These are phyloP conservation scores for Yamadazyma scolyti DNA, from an alignment of 805 yeast genomes.

Conservation along the genomic window DNA sequence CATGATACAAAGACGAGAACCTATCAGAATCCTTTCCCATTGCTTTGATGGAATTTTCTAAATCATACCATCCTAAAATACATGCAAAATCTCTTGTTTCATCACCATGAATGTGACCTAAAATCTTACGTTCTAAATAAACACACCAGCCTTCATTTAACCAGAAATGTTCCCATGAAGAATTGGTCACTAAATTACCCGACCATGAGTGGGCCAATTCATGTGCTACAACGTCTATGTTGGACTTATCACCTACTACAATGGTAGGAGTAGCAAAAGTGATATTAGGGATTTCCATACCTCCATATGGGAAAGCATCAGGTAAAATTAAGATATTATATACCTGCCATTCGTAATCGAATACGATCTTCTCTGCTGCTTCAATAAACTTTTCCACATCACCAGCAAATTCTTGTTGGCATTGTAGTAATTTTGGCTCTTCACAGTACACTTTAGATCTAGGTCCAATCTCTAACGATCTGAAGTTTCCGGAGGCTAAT, in stretches of 20 bases:
- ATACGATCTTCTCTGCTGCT: slow-evolving; percentile 73
- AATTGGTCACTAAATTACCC: slow-evolving; percentile 86
- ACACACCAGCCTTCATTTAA: slow-evolving; percentile 97
- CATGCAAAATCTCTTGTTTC: slow-evolving; percentile 74
- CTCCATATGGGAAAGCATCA: slow-evolving; percentile 79
- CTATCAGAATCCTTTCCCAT: slow-evolving; percentile 52
- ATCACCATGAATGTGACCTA: slow-evolving; percentile 77
- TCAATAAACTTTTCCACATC: slow-evolving; percentile 79
- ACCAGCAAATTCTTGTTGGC: slow-evolving; percentile 74
- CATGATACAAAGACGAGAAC: slow-evolving; percentile 65
- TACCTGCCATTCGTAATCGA: slow-evolving; percentile 79
- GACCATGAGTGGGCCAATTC: slow-evolving; percentile 93
- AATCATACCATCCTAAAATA: slow-evolving; percentile 84
- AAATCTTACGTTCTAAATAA: slow-evolving; percentile 79
- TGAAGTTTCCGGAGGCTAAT: slow-evolving; percentile 78
- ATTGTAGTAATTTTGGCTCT: slow-evolving; percentile 60
- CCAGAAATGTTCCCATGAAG: slow-evolving; percentile 94
- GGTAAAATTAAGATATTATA: slow-evolving; percentile 82
- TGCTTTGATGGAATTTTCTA: slow-evolving; percentile 61
- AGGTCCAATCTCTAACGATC: slow-evolving; percentile 71
- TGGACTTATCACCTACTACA: slow-evolving; percentile 77
- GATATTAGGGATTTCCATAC: slow-evolving; percentile 92
- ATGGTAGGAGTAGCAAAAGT: slow-evolving; percentile 90
- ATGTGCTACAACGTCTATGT: slow-evolving; percentile 88
- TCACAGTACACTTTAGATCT: slow-evolving; percentile 81